These are phyloP conservation scores for Phytophthora pseudosyringae DNA, from an alignment of 352 stramenopile species.

Conservation along the genomic window DNA sequence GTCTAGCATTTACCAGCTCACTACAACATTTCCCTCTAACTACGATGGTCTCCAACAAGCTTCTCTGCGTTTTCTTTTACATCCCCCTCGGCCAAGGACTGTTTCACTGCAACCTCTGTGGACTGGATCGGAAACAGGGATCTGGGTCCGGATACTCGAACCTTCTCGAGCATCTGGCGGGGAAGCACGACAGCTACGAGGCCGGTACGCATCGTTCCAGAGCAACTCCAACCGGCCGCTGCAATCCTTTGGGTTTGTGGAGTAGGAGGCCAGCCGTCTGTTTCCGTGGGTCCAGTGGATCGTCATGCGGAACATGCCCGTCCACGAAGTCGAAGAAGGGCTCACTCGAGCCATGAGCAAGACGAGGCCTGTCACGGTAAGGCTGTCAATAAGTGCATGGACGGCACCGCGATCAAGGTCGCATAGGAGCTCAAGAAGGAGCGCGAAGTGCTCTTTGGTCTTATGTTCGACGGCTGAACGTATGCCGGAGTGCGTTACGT, in stretches of 20 bases:
- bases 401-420: no score
- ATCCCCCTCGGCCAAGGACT: conserved; percentile 5
- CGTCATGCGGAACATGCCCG: conserved; percentile 7
- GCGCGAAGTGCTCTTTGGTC: no score
- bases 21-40: no score
- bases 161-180: conserved; percentile 11
- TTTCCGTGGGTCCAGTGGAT: conserved; percentile 22
- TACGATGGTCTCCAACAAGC: conserved; percentile 12
- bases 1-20: no score
- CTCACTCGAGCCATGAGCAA: no score
- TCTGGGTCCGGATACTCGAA: conserved; percentile 13
- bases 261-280: neutral
- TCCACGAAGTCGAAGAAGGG: neutral
- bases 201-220: neutral
- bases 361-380: no score
- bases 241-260: conserved; percentile 6
- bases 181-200: conserved; percentile 7
- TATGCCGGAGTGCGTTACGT: no score
- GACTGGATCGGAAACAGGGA: conserved; percentile 2
- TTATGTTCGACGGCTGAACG: no score
- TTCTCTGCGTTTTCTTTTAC: conserved; percentile 14
- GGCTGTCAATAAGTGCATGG: no score
- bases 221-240: neutral
- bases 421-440: no score
- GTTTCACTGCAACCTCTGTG: conserved; percentile 15